Percentiles rank a stretch among this genome's conserved stretches.
These are phyloP conservation scores for Salix brachista DNA, from an alignment of 345 rosid genomes.

Conservation along the genomic window DNA sequence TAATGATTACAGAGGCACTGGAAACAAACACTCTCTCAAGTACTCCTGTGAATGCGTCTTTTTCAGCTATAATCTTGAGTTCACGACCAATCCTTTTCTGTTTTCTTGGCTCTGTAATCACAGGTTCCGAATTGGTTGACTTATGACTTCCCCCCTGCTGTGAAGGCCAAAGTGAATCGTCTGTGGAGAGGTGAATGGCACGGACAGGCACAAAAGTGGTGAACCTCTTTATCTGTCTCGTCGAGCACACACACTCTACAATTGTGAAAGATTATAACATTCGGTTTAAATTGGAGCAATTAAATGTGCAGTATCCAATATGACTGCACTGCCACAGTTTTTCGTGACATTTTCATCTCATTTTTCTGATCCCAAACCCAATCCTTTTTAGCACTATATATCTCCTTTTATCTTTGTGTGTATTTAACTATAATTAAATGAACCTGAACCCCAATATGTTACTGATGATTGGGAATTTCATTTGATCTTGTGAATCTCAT, in stretches of 20 bases:
- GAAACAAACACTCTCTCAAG: not conserved
- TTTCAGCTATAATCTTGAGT: not conserved
- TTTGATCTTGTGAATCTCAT: not conserved
- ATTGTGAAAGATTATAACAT: not conserved
- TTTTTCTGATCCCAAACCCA: not conserved
- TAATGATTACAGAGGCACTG: not conserved
- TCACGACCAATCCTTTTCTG: not conserved
- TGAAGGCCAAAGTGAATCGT: constrained; percentile 92
- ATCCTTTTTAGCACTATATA: not conserved
- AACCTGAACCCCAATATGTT: not conserved
- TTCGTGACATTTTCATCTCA: not conserved
- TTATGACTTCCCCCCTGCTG: constrained; percentile 86
- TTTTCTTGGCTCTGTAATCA: constrained; percentile 10
- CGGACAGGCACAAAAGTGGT: constrained; percentile 98
- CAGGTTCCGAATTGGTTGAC: constrained; percentile 97
- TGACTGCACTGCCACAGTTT: not conserved
- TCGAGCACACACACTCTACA: not conserved
- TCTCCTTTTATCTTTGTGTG: not conserved
- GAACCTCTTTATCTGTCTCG: constrained; percentile 9
- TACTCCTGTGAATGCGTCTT: not conserved
- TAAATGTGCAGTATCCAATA: not conserved
- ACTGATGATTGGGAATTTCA: not conserved
- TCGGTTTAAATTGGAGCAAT: not conserved
- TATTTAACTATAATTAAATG: not conserved
- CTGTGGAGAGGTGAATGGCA: constrained; percentile 99